Base-by-base conservation (phyloP, 805 yeast genomes). In the Myxozyma neotropica region DNA sequence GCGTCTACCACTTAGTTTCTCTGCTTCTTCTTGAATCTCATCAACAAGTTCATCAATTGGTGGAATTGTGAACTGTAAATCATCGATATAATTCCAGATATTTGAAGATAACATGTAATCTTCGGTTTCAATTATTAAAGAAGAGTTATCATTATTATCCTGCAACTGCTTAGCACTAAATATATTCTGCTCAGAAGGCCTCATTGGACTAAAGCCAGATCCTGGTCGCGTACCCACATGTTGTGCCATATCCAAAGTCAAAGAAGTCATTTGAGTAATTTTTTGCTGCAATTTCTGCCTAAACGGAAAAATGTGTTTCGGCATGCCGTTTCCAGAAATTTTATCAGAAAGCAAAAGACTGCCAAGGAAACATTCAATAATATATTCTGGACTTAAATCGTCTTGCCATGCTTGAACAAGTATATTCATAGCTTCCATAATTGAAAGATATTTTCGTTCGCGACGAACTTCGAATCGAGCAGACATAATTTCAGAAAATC, bases 341-440 rank as follows among this genome's bases (percentile, higher is more conserved):
- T 36, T 35, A 5, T 48, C 43, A 13, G 43, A 48, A 21, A 35
- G 43, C 33, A 48, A 10, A 6, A 27, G 50, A 17, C 43, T 33
- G 33, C 21, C 43, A 13, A 50, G 40, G 33, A 53, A 62, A 31
- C 65, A 60, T 13, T 47, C 36, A n/a, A 42, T 24, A 21, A 62
- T 51, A 13, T 40, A 43, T 40, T 59, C 59, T 19, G 49, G 26
- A 5, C 48, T 13, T 26, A 62, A 24, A 31, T 62, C 66, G 31
- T 58, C 66, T 13, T 38, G 24, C 66, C 66, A 62, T 1, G 58
- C 66, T 24, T 59, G 61, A 24, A 36, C 56, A 12, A 59, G 15
- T 21, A 62, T 43, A 26, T 55, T 51, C 61, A 62, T 47, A 6
- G 65, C 64, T 23, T 62, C 66, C 44, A 60, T 21, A 4, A 40